These are phyloP conservation scores for Casuarina cunninghamiana DNA, from an alignment of 306 rosid species.

Conservation along the genomic window DNA sequence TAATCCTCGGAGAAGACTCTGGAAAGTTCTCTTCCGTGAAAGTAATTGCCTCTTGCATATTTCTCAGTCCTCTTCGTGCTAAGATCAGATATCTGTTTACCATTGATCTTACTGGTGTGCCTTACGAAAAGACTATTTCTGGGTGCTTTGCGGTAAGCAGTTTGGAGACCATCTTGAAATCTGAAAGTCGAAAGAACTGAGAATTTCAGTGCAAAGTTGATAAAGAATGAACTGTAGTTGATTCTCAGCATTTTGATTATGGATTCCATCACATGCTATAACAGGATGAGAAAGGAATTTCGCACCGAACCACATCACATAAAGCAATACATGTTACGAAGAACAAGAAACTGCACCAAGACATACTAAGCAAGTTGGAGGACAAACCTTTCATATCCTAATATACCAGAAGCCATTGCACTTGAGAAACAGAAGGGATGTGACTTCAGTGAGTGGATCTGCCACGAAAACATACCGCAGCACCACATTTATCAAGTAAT, in stretches of 20 bases:
- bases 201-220: conserved; percentile 25
- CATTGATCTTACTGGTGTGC: conserved; percentile 16
- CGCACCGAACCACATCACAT: too few relatives aligned
- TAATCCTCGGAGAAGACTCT: conserved; percentile 60
- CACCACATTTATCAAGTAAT: conserved; percentile 12
- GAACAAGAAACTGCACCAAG: not conserved
- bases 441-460: conserved; percentile 22
- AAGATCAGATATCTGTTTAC: conserved; percentile 4
- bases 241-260: not conserved
- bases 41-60: conserved; percentile 22
- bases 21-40: conserved; percentile 39
- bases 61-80: conserved; percentile 1
- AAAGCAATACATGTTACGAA: not conserved
- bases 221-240: conserved; percentile 2
- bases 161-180: conserved; percentile 44
- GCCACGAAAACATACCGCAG: conserved; percentile 10
- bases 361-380: not conserved
- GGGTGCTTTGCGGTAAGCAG: conserved; percentile 25
- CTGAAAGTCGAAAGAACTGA: conserved; percentile 31
- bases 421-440: not conserved
- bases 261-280: not conserved
- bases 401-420: conserved; percentile 36
- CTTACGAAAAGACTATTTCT: conserved; percentile 21
- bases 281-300: not conserved
- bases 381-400: conserved; percentile 52